These are phyloP conservation scores for Pyricularia grisea DNA, from an alignment of 2,329 filamentous ascomycete genomes.

Conservation along the genomic window DNA sequence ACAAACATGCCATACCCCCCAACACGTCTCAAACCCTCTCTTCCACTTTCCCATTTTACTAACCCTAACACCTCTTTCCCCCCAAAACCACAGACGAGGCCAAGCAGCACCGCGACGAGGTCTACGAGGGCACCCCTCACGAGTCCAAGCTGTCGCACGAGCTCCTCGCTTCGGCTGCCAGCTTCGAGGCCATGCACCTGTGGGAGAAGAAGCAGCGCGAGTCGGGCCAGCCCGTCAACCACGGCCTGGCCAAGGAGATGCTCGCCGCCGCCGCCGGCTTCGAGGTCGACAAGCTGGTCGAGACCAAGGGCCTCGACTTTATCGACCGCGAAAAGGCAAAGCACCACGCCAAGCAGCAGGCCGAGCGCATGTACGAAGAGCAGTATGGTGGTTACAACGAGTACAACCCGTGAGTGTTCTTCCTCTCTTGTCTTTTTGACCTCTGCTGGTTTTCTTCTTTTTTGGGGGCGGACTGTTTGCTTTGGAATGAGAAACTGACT, in stretches of 20 bases:
- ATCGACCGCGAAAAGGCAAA: constrained; percentile 49
- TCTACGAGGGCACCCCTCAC: constrained; percentile 34
- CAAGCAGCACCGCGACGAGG: constrained; percentile 31
- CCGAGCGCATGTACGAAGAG: constrained; percentile 50
- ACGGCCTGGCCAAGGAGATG: constrained; percentile 70
- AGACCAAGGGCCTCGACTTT: constrained; percentile 58
- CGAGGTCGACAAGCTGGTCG: constrained; percentile 67
- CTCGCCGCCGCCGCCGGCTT: constrained; percentile 63
- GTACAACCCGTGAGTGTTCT: constrained; percentile 44
- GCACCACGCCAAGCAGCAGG: constrained; percentile 47
- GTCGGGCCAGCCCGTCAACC: constrained; percentile 61
- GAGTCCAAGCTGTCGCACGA: constrained; percentile 63
- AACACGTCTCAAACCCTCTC: neutral
- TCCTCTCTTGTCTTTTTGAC: too few species aligned
- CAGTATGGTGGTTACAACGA: constrained; percentile 45
- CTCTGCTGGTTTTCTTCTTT: neutral
- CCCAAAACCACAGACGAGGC: constrained; percentile 25
- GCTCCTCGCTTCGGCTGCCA: constrained; percentile 63
- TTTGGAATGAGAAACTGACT: neutral
- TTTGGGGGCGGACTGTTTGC: too few species aligned
- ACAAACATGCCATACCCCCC: neutral
- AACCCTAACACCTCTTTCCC: too few species aligned
- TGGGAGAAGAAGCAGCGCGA: constrained; percentile 67
- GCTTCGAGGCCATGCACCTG: constrained; percentile 71
- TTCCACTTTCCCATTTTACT: neutral